Percentiles rank a stretch among this genome's conserved stretches.
These are phyloP conservation scores for Striga asiatica DNA, from an alignment of 257 asterid genomes.

Conservation along the genomic window DNA sequence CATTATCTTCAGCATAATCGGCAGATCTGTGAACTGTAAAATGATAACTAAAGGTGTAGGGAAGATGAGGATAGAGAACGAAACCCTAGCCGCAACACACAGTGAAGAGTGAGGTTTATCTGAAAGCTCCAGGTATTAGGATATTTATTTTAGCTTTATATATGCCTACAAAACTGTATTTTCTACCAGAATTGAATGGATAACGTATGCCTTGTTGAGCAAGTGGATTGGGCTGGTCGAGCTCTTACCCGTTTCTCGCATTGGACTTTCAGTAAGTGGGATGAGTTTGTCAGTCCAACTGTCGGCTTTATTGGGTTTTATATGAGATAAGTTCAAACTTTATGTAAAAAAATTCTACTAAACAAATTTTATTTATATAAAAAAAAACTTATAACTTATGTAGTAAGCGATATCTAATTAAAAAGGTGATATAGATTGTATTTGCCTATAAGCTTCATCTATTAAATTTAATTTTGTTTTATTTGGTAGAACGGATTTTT, in stretches of 20 bases:
- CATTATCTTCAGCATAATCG: background rate
- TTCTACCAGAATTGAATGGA: background rate
- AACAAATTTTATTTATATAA: too few relatives aligned
- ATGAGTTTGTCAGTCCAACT: background rate
- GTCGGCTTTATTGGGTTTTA: too few relatives aligned
- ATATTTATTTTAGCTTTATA: background rate
- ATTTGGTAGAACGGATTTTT: too few relatives aligned
- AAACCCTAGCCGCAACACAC: slow-evolving; percentile 80
- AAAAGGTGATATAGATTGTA: too few relatives aligned
- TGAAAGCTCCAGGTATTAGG: background rate
- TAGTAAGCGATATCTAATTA: too few relatives aligned
- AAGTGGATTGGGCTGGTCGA: background rate
- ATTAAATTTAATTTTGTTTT: too few relatives aligned
- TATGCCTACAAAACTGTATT: background rate
- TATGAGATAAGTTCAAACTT: too few relatives aligned
- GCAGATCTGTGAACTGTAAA: slow-evolving; percentile 18
- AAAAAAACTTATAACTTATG: too few relatives aligned
- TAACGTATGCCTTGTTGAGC: background rate
- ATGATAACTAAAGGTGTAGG: background rate
- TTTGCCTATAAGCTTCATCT: too few relatives aligned
- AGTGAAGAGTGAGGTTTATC: slow-evolving; percentile 20
- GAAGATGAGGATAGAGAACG: slow-evolving; percentile 2
- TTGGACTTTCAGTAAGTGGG: background rate
- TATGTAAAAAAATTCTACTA: too few relatives aligned
- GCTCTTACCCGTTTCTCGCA: background rate